Evolutionary conservation across 2,329 filamentous ascomycete genomes (phyloP).

Genomic region (Orbilia quercus): DNA sequence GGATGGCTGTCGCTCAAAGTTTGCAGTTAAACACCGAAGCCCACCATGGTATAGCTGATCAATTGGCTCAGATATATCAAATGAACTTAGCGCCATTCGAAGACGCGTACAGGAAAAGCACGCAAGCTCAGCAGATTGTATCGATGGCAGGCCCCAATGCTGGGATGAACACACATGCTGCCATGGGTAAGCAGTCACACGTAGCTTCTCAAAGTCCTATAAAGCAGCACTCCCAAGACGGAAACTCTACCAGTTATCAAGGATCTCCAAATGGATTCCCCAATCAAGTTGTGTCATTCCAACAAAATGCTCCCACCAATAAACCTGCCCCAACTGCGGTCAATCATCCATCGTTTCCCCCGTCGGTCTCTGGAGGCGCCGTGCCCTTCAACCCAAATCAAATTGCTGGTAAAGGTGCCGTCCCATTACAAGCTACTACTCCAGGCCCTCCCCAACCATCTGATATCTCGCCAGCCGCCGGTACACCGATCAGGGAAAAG

Average conservation of each 20-base stretch:
- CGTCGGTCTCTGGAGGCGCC: constrained; percentile 1
- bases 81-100: constrained; percentile 54
- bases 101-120: constrained; percentile 58
- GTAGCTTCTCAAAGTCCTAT: constrained; percentile 53
- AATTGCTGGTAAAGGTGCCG: constrained; percentile 58
- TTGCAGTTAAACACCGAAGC: constrained; percentile 73
- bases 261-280: constrained; percentile 23
- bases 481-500: constrained; percentile 46
- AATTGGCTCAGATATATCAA: constrained; percentile 66
- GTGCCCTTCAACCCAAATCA: constrained; percentile 62
- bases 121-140: constrained; percentile 55
- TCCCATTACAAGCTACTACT: constrained; percentile 27
- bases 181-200: constrained; percentile 54
- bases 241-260: constrained; percentile 10
- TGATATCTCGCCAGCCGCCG: constrained; percentile 38
- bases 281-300: constrained; percentile 25
- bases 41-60: constrained; percentile 73
- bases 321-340: constrained; percentile 19
- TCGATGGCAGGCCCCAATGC: constrained; percentile 46
- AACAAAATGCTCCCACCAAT: constrained; percentile 3
- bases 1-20: constrained; percentile 76
- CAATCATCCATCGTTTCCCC: constrained; percentile 25
- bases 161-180: constrained; percentile 52
- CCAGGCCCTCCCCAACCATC: constrained; percentile 13
- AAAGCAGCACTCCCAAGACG: constrained; percentile 56